A percentile compares a stretch with the other conserved stretches of the same genome.
phyloP scores from a whole-genome alignment of 1,139 yeast genomes.

The Geotrichum europaeum region DNA sequence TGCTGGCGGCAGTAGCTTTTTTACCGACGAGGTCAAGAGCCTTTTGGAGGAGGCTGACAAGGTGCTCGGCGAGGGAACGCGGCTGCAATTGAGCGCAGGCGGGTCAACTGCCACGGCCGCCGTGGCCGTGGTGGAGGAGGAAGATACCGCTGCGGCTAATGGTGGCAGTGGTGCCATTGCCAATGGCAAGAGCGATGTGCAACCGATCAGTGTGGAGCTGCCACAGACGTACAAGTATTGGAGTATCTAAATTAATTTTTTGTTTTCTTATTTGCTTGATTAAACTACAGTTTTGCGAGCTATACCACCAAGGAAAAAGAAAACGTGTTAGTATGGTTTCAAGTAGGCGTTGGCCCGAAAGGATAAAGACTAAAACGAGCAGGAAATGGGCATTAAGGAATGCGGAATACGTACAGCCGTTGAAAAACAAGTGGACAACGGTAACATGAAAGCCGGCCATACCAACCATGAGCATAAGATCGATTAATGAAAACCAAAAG shows the following conservation, averaged over 20 bases:
- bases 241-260: constrained; percentile 45
- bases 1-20: not conserved
- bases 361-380: no score
- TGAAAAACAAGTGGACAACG: constrained; percentile 80
- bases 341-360: no score
- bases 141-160: constrained; percentile 7
- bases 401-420: constrained; percentile 38
- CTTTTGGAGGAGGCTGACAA: constrained; percentile 25
- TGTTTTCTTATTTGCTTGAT: constrained; percentile 1
- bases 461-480: constrained; percentile 72
- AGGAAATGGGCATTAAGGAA: no score
- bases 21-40: not conserved
- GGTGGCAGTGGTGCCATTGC: constrained; percentile 3
- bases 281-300: constrained; percentile 71
- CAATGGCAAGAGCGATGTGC: constrained; percentile 29
- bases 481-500: constrained; percentile 76
- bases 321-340: not conserved
- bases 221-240: constrained; percentile 82
- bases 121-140: constrained; percentile 17
- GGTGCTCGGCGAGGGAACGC: constrained; percentile 21
- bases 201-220: constrained; percentile 71
- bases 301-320: not conserved
- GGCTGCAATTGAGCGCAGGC: constrained; percentile 18
- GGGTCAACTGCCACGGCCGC: constrained; percentile 12
- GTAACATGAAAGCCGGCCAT: constrained; percentile 82